phyloP scores from a whole-genome alignment of 129 eudicot species.

The Erigeron canadensis region DNA sequence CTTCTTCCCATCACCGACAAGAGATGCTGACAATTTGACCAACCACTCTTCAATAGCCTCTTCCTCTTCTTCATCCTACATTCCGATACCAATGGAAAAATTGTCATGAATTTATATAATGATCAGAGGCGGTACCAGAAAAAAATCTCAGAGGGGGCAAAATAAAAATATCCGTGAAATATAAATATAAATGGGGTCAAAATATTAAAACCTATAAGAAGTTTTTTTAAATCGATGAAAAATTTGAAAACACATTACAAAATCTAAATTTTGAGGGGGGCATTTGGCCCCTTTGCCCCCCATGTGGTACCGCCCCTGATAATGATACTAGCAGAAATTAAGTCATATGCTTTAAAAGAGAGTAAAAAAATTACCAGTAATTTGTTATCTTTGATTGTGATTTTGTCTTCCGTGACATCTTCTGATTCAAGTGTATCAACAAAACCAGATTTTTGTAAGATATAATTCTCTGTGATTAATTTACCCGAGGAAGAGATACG shows the following conservation, averaged over 20 bases:
- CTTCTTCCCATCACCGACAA: conserved; percentile 61
- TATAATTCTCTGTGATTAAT: conserved; percentile 67
- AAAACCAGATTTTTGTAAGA: conserved; percentile 65
- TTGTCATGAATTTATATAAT: neutral
- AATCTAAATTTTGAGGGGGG: too few relatives aligned
- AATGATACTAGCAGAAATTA: neutral
- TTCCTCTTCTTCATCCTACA: conserved; percentile 55
- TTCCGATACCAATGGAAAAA: conserved; percentile 4
- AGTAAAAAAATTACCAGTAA: conserved; percentile 34
- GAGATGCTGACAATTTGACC: conserved; percentile 51
- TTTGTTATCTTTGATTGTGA: conserved; percentile 23
- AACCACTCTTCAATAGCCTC: conserved; percentile 65
- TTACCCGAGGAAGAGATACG: conserved; percentile 58
- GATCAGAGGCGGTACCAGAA: too few relatives aligned
- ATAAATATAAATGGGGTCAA: too few relatives aligned
- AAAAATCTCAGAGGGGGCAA: too few relatives aligned
- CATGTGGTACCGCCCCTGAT: too few relatives aligned
- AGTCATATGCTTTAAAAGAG: neutral
- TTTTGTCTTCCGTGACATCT: conserved; percentile 35
- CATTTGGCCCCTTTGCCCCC: too few relatives aligned
- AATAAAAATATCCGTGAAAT: too few relatives aligned
- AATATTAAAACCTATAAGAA: too few relatives aligned
- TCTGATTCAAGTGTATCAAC: conserved; percentile 42
- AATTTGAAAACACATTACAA: too few relatives aligned
- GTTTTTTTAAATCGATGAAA: too few relatives aligned